phyloP scores from a whole-genome alignment of 768 basidiomycete genomes.

The Serendipita sp. region DNA sequence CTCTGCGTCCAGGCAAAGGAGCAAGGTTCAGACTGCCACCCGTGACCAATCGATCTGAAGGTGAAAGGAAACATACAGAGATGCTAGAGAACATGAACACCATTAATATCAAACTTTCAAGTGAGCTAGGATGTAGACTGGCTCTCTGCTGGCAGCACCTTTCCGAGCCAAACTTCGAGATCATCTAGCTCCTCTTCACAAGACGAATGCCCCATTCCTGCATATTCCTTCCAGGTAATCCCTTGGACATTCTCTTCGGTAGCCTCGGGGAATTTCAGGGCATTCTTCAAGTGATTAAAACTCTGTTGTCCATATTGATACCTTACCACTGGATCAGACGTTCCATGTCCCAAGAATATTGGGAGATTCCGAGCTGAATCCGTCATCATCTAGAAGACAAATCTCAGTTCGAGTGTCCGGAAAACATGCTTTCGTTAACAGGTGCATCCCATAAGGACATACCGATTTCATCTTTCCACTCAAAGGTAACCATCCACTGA shows the following conservation, averaged over 20 bases:
- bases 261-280: conserved; percentile 33
- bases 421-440: background rate
- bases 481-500: conserved; percentile 72
- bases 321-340: conserved; percentile 54
- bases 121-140: no score
- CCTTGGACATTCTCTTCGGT: conserved; percentile 27
- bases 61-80: no score
- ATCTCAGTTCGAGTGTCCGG: background rate
- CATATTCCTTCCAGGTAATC: conserved; percentile 49
- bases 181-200: conserved; percentile 50
- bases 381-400: conserved; percentile 37
- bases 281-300: conserved; percentile 34
- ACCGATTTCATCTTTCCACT: conserved; percentile 49
- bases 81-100: no score
- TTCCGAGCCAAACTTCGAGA: conserved; percentile 52
- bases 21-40: background rate
- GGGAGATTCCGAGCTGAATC: conserved; percentile 44
- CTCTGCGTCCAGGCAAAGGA: conserved; percentile 3
- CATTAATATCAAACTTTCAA: no score
- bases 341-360: conserved; percentile 80
- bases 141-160: conserved; percentile 25
- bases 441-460: conserved; percentile 13
- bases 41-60: background rate
- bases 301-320: conserved; percentile 37
- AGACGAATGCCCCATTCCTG: conserved; percentile 50